Percentiles rank a stretch among this genome's conserved stretches.
These are phyloP conservation scores for Naumovozyma castellii DNA, from an alignment of 805 yeast species.

Conservation along the genomic window DNA sequence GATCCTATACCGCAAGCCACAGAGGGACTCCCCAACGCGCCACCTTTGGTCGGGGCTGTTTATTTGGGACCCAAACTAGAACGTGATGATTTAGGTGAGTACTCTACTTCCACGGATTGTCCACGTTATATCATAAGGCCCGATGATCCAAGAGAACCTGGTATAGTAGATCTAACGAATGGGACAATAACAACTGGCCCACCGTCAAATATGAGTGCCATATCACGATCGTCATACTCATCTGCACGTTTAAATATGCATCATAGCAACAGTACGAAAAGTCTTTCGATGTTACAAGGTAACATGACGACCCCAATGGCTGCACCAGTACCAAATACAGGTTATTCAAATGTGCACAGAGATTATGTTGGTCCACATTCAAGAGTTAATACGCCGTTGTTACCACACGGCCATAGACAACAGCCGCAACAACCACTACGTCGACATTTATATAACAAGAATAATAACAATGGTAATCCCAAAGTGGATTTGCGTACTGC, in stretches of 20 bases:
- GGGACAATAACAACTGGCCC: conserved; percentile 22
- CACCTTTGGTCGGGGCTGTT: conserved; percentile 91
- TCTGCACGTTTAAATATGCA: background rate
- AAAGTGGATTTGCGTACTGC: conserved; percentile 5
- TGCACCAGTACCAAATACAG: conserved; percentile 2
- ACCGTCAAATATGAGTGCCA: background rate
- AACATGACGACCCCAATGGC: conserved; percentile 4
- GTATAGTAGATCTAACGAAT: conserved; percentile 25
- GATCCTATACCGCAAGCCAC: conserved; percentile 79
- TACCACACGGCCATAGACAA: conserved; percentile 16
- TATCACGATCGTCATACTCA: background rate
- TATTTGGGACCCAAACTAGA: conserved; percentile 66
- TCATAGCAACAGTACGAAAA: background rate
- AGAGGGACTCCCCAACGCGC: conserved; percentile 75
- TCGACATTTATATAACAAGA: conserved; percentile 16
- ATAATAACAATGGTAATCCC: conserved; percentile 13
- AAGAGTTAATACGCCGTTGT: background rate
- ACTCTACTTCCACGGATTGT: conserved; percentile 41
- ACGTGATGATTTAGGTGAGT: conserved; percentile 77
- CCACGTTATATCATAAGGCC: conserved; percentile 38
- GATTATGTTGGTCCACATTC: background rate
- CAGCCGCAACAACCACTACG: conserved; percentile 16
- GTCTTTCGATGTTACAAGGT: background rate
- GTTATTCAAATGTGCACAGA: no score
- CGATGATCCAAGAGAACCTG: conserved; percentile 32